These are phyloP conservation scores for Cercospora sesami DNA, from an alignment of 2,329 filamentous ascomycete genomes.

Conservation along the genomic window DNA sequence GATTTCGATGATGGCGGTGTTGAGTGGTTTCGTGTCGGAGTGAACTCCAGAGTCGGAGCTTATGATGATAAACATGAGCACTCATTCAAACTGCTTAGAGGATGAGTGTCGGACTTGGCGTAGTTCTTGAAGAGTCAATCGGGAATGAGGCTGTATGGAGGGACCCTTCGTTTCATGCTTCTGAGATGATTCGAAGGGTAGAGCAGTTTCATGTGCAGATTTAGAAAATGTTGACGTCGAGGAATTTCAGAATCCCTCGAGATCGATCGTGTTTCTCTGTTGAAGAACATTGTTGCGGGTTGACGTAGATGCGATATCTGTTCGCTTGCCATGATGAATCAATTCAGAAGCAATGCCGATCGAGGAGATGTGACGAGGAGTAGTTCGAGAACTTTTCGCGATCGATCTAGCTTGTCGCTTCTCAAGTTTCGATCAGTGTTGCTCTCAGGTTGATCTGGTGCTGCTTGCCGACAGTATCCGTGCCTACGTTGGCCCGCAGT, in stretches of 20 bases:
- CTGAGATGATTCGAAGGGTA: background rate
- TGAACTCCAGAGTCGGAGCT: background rate
- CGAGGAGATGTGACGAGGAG: background rate
- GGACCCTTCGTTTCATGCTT: background rate
- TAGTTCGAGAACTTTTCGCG: background rate
- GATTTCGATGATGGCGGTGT: background rate
- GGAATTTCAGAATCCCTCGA: background rate
- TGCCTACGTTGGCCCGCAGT: background rate
- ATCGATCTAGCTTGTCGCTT: background rate
- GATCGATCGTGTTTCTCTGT: background rate
- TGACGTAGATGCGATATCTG: background rate
- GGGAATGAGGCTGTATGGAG: too few species aligned
- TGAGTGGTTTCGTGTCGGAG: background rate
- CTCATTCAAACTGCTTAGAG: too few species aligned
- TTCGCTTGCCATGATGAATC: background rate
- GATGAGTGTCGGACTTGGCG: background rate
- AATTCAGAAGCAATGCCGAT: background rate
- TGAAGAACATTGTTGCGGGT: background rate
- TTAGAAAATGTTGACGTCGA: background rate
- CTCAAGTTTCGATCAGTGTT: background rate
- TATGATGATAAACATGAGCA: too few species aligned
- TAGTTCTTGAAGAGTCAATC: background rate
- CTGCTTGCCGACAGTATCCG: background rate
- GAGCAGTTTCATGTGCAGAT: background rate
- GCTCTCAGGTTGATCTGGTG: background rate